Evolutionary conservation across 2,329 filamentous ascomycete species (phyloP), one percentile per base, ranked within the genome.

Genomic region (Leptographium wingfieldii): DNA sequence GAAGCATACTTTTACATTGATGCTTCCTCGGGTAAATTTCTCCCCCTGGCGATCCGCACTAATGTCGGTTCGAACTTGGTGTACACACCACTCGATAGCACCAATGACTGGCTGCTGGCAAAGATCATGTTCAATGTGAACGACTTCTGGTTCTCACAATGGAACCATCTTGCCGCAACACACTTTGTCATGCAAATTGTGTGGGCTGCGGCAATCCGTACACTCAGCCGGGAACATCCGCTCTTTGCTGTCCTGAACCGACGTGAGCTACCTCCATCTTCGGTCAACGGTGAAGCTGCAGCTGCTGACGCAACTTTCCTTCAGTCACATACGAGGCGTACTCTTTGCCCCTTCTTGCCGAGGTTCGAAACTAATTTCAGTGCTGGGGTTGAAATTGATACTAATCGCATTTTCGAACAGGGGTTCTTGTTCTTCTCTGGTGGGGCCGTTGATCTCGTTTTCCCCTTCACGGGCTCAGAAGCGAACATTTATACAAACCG

Each of bases 121-220:
- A 80, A 80, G 68, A 74, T 78, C 52, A 70, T 76, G 64, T 77
- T 76, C 65, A 77, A 78, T 56, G 66, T 69, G 31, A 78, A 79
- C 57, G 75, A 79, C 63, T 69, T 78, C 43, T 78, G 74, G 67
- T 71, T 74, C 60, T 68, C 69, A 0, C 73, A 77, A 58, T 73
- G 72, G 67, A 70, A 72, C 60, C 76, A 79, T 62, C 67, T 79
- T 1, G 72, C 72, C 1, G 67, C 67, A n/a, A 73, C 73, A 0
- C 77, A 80, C 62, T 71, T 69, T 19, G 72, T 76, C 12, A 66
- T 70, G 3, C 76, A 80, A 63, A 71, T 73, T 57, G 71, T 72
- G 1, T 74, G 75, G 65, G 65, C 74, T 61, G 75, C 77, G 14
- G 77, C 76, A 0, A 68, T 76, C 27, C 71, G 76, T n/a, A 74